Percentiles rank a stretch among this genome's conserved stretches.
These are phyloP conservation scores for Mycena olivaceomarginata DNA, from an alignment of 768 basidiomycete species.

Conservation along the genomic window DNA sequence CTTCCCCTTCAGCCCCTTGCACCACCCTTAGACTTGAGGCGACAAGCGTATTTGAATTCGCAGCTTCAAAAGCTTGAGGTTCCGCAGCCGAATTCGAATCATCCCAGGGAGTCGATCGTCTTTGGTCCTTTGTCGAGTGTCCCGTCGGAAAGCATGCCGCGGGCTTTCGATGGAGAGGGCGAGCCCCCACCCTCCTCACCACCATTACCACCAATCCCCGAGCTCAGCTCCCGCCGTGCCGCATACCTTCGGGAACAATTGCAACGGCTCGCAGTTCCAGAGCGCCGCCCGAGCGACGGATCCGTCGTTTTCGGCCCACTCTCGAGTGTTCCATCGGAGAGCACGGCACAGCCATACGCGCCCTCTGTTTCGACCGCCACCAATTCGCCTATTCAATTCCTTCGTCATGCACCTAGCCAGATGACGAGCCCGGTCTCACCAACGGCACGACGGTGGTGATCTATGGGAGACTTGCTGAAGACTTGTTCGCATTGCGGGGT, in stretches of 20 bases:
- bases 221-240: slow-evolving; percentile 28
- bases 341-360: slow-evolving; percentile 15
- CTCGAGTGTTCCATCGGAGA: slow-evolving; percentile 39
- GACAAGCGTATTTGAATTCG: slow-evolving; percentile 33
- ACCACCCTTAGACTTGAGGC: not conserved
- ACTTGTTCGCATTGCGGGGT: slow-evolving; percentile 13
- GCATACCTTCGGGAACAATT: slow-evolving; percentile 36
- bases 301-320: slow-evolving; percentile 30
- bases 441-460: not conserved
- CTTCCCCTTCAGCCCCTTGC: not conserved
- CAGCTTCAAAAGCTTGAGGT: slow-evolving; percentile 33
- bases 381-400: slow-evolving; percentile 36
- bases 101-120: slow-evolving; percentile 18
- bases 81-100: not conserved
- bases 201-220: slow-evolving; percentile 14
- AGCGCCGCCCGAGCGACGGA: slow-evolving; percentile 22
- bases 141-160: slow-evolving; percentile 32
- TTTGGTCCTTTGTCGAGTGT: slow-evolving; percentile 38
- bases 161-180: not conserved
- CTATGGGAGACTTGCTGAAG: not conserved
- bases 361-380: slow-evolving; percentile 10
- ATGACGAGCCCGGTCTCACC: slow-evolving; percentile 1
- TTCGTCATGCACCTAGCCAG: not conserved
- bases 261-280: not conserved
- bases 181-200: not conserved